These are phyloP conservation scores for Hydrangea macrophylla DNA, from an alignment of 148 eudicot genomes.

Conservation along the genomic window DNA sequence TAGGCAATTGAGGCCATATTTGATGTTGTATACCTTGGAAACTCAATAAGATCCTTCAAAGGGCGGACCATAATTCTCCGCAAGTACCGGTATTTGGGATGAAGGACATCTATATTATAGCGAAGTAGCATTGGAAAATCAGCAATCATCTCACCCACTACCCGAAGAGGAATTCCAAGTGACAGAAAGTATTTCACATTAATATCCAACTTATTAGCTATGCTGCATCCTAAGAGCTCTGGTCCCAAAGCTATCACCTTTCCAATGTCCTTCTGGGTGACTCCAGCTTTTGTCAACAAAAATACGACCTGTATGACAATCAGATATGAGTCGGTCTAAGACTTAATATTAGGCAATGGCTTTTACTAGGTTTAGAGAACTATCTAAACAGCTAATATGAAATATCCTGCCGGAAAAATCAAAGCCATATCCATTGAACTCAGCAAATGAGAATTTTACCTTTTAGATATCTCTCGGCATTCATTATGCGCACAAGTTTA, in stretches of 20 bases:
- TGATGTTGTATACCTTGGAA: conserved; percentile 68
- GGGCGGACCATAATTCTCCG: conserved; percentile 89
- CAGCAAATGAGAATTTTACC: not conserved
- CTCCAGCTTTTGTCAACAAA: conserved; percentile 83
- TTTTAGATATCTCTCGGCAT: not conserved
- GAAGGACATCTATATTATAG: conserved; percentile 72
- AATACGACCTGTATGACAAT: conserved; percentile 60
- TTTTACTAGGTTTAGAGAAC: not conserved
- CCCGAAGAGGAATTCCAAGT: conserved; percentile 59
- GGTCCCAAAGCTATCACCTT: conserved; percentile 85
- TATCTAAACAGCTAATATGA: not conserved
- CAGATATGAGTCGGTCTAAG: not conserved
- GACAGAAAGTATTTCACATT: conserved; percentile 84
- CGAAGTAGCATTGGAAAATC: conserved; percentile 93
- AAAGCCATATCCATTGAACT: not conserved
- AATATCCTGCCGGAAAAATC: not conserved
- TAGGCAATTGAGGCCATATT: not conserved
- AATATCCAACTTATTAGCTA: conserved; percentile 73
- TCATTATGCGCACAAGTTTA: not conserved
- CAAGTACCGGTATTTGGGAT: conserved; percentile 87
- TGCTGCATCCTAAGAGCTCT: conserved; percentile 92
- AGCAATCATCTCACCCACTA: conserved; percentile 79
- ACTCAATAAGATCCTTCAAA: conserved; percentile 75
- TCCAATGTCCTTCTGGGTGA: conserved; percentile 56
- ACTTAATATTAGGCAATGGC: not conserved